phyloP scores from a whole-genome alignment of 1,284 basidiomycete species.

The Ceratobasidium sp. region DNA sequence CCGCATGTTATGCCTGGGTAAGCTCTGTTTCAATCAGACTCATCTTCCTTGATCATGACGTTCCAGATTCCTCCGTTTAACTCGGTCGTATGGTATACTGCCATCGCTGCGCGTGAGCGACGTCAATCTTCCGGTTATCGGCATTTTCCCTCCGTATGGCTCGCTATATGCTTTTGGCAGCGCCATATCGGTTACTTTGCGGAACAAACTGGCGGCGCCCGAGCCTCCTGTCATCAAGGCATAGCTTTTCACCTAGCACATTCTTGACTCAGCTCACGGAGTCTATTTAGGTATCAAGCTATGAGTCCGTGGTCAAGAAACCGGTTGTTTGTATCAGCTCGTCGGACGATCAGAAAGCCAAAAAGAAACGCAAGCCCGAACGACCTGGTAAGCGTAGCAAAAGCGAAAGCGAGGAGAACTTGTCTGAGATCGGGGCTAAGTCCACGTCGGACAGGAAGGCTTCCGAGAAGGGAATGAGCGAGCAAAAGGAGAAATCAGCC shows the following conservation, averaged over 20 bases:
- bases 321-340: neutral
- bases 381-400: slow-evolving; percentile 17
- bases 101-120: slow-evolving; percentile 36
- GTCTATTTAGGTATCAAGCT: slow-evolving; percentile 26
- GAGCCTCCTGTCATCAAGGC: slow-evolving; percentile 43
- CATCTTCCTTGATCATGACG: neutral
- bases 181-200: neutral
- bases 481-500: neutral
- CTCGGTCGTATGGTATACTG: slow-evolving; percentile 5
- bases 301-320: slow-evolving; percentile 33
- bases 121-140: slow-evolving; percentile 27
- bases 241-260: neutral
- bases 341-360: neutral
- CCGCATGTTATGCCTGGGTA: slow-evolving; percentile 33
- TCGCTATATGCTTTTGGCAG: slow-evolving; percentile 19
- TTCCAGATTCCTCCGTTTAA: slow-evolving; percentile 15
- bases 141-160: neutral
- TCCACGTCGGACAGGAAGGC: slow-evolving; percentile 3
- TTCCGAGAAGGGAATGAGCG: neutral
- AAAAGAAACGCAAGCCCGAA: slow-evolving; percentile 35
- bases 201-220: neutral
- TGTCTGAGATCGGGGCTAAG: slow-evolving; percentile 5
- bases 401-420: slow-evolving; percentile 1
- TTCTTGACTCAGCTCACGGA: neutral
- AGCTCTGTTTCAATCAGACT: neutral